These are phyloP conservation scores for Leccinum solheimii DNA, from an alignment of 1,284 basidiomycete genomes.

Conservation along the genomic window DNA sequence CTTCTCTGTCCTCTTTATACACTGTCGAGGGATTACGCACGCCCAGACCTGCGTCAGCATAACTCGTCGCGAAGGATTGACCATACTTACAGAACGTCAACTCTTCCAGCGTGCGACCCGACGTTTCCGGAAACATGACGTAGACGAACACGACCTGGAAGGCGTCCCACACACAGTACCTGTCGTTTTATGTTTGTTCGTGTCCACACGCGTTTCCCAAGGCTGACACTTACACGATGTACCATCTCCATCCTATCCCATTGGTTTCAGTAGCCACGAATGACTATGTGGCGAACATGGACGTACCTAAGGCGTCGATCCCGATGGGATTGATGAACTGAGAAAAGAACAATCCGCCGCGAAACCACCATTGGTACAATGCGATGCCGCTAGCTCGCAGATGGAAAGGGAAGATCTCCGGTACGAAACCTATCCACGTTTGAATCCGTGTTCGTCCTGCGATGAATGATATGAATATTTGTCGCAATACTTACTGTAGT, in stretches of 20 bases:
- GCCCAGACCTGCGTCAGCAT: neutral
- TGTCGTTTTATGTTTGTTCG: neutral
- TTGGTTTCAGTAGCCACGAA: neutral
- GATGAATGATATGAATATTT: neutral
- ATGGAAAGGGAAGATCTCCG: neutral
- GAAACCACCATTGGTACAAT: neutral
- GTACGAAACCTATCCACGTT: neutral
- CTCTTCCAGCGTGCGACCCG: neutral
- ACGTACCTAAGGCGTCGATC: neutral
- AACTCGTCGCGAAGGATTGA: neutral
- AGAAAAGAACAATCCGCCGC: neutral
- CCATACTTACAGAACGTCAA: neutral
- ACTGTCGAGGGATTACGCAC: neutral
- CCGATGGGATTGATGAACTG: neutral
- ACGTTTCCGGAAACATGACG: neutral
- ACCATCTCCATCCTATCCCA: neutral
- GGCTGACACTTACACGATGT: neutral
- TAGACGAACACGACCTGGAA: neutral
- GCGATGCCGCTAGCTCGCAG: neutral
- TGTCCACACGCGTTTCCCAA: neutral
- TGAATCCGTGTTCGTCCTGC: neutral
- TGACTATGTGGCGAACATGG: neutral
- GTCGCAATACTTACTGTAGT: neutral
- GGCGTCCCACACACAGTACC: neutral
- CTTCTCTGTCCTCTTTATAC: neutral